Conservation (phyloP, 768 basidiomycete genomes). For the Tricholoma sp. region DNA sequence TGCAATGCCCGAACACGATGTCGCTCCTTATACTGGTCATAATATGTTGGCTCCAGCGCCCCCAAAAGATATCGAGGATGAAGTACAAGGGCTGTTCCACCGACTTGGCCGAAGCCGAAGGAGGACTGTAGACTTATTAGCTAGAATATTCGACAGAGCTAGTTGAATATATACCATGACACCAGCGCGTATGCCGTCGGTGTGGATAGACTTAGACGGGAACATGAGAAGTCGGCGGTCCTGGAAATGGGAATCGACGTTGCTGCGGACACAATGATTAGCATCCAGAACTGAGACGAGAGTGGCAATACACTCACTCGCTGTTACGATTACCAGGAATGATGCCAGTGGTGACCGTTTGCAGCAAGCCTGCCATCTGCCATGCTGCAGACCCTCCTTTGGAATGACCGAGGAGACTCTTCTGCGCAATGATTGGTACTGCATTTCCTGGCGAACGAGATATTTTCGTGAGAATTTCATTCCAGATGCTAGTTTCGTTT, state of each 20-base stretch:
- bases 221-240: constrained; percentile 90
- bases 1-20: constrained; percentile 62
- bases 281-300: neutral
- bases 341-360: constrained; percentile 79
- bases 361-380: constrained; percentile 91
- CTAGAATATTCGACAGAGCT: neutral
- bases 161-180: constrained; percentile 63
- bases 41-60: constrained; percentile 70
- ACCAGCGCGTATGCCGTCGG: constrained; percentile 86
- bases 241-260: constrained; percentile 90
- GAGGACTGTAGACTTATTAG: constrained; percentile 56
- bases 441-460: constrained; percentile 92
- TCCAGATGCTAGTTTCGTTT: constrained; percentile 97
- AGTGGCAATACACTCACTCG: constrained; percentile 58
- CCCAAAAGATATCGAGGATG: constrained; percentile 92
- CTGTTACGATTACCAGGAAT: constrained; percentile 95
- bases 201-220: constrained; percentile 95
- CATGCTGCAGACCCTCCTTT: constrained; percentile 99
- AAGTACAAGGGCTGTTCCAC: constrained; percentile 83
- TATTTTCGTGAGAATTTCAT: constrained; percentile 86
- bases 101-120: constrained; percentile 98
- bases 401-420: constrained; percentile 94
- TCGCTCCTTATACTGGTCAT: constrained; percentile 69
- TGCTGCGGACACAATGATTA: constrained; percentile 40
- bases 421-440: constrained; percentile 96